A percentile compares a stretch with the other conserved stretches of the same genome.
Conservation (phyloP, 2,329 filamentous ascomycete genomes). For the Aspergillus ochraceoroseus region DNA sequence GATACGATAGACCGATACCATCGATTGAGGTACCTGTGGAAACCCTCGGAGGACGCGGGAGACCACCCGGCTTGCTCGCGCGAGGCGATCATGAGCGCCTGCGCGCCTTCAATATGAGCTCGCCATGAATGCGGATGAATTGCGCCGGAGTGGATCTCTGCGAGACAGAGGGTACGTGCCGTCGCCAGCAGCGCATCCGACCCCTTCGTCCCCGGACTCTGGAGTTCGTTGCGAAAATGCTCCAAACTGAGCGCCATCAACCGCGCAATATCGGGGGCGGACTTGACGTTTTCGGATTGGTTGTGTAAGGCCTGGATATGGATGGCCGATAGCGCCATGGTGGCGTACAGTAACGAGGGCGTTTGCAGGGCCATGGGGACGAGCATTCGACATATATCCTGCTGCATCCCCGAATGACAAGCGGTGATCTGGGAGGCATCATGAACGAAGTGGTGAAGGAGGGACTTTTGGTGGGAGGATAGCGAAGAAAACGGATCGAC, state of each 20-base stretch:
- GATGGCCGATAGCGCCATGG: slow-evolving; percentile 42
- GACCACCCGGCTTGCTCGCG: slow-evolving; percentile 22
- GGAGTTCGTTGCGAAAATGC: slow-evolving; percentile 40
- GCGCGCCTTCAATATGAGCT: slow-evolving; percentile 42
- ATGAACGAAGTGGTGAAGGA: slow-evolving; percentile 42
- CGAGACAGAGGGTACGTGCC: slow-evolving; percentile 42
- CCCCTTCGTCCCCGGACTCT: slow-evolving; percentile 29
- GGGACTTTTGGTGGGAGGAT: slow-evolving; percentile 32
- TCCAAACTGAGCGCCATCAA: slow-evolving; percentile 41
- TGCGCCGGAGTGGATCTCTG: slow-evolving; percentile 42
- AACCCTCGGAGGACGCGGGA: slow-evolving; percentile 27
- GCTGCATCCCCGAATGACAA: slow-evolving; percentile 40
- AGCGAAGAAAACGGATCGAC: slow-evolving; percentile 39
- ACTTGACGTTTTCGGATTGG: slow-evolving; percentile 35
- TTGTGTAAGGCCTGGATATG: slow-evolving; percentile 39
- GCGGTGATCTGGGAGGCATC: slow-evolving; percentile 43
- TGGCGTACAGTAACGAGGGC: slow-evolving; percentile 42
- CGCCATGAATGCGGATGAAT: slow-evolving; percentile 42
- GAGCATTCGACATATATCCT: slow-evolving; percentile 42
- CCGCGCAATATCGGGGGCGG: slow-evolving; percentile 36
- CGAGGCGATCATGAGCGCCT: slow-evolving; percentile 34
- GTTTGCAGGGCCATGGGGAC: slow-evolving; percentile 45
- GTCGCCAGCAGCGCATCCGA: slow-evolving; percentile 40
- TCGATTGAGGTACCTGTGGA: slow-evolving; percentile 38
- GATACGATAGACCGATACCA: slow-evolving; percentile 44